Evolutionary conservation across 2,329 filamentous ascomycete species (phyloP), one percentile per base, ranked within the genome.

Genomic region (Alternaria atra): DNA sequence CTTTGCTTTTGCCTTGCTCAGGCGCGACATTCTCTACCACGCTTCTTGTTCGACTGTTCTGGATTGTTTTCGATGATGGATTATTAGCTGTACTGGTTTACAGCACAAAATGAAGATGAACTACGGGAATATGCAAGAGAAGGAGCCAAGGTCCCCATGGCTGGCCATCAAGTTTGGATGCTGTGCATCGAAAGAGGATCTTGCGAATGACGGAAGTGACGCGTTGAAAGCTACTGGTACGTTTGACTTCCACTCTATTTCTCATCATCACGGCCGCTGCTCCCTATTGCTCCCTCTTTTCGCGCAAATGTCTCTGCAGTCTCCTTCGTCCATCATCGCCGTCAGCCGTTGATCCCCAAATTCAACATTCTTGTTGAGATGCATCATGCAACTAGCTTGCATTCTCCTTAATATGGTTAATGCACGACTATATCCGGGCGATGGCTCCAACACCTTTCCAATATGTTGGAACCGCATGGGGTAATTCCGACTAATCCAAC

Each of bases 151-250:
- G 55, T 64, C 62, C 59, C 58, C 72, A 61, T 79, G 77, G 77
- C 68, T 75, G 73, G 75, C 70, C 67, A 76, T 77, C 53, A 66
- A 68, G n/a, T 70, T 76, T 58, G 73, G 75, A 67, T 79, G 77
- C 74, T 78, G 77, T 73, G 75, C 73, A 71, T 75, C 76, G 50
- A 69, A 66, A 53, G 71, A 72, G 37, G 70, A 73, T 44, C 52
- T 69, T 43, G 69, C 69, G 4, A 68, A 72, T n/a, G 69, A 76
- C 51, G 68, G 65, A 6, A 66, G 65, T 27, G 58, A 60, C 15
- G 61, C 50, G 32, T 61, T 69, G 34, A 64, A 62, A 48, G 66
- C 55, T 43, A 63, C 61, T 65, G 71, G 76, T 78, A 75, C 55
- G 77, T 76, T 60, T 56, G 43, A 50, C 44, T 61, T 17, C 9